Conservation (phyloP, 2,329 filamentous ascomycete genomes). For the Mollisia scopiformis region DNA sequence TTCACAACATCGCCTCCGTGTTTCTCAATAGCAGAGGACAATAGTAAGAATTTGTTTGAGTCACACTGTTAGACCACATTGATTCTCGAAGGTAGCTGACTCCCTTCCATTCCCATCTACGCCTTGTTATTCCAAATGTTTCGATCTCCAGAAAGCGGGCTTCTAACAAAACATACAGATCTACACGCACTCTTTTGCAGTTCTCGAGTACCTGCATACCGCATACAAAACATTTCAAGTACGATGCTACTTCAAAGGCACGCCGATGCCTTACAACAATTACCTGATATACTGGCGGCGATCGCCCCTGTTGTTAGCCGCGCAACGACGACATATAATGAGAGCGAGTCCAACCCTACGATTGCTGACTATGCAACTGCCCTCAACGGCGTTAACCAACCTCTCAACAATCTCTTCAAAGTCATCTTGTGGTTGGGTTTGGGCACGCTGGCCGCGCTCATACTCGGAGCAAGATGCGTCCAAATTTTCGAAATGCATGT, state of each 20-base stretch:
- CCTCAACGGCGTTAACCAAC: slow-evolving; percentile 64
- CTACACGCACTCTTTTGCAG: slow-evolving; percentile 5
- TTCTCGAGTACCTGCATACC: slow-evolving; percentile 3
- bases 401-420: slow-evolving; percentile 58
- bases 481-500: slow-evolving; percentile 59
- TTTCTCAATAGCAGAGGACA: slow-evolving; percentile 13
- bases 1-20: slow-evolving; percentile 14
- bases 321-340: slow-evolving; percentile 13
- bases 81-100: slow-evolving; percentile 5
- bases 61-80: slow-evolving; percentile 8
- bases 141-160: background rate
- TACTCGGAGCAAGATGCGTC: slow-evolving; percentile 55
- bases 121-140: background rate
- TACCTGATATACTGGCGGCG: background rate
- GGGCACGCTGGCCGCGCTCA: slow-evolving; percentile 55
- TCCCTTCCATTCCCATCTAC: background rate
- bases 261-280: too few species aligned
- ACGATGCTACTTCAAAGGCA: background rate
- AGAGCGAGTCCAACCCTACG: slow-evolving; percentile 43
- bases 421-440: slow-evolving; percentile 63
- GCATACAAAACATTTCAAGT: background rate
- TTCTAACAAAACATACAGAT: slow-evolving; percentile 11
- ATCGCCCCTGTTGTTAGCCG: background rate
- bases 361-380: slow-evolving; percentile 58
- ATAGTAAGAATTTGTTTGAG: slow-evolving; percentile 23